phyloP scores from a whole-genome alignment of 371 early-diverging fungal genomes.

The Mortierella sp. region DNA sequence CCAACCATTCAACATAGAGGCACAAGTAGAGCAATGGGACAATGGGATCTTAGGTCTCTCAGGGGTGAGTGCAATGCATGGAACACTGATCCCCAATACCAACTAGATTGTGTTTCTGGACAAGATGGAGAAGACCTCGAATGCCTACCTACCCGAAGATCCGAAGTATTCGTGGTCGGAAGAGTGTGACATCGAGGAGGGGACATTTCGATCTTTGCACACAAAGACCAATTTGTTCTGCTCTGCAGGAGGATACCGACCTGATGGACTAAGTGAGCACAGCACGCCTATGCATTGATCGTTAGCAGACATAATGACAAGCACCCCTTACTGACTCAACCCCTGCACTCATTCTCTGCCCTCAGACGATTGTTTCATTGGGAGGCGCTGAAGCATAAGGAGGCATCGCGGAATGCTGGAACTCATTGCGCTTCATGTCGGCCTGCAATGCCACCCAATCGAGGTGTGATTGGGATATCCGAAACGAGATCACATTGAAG shows the following conservation, averaged over 20 bases:
- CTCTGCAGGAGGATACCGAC: constrained; percentile 67
- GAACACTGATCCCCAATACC: constrained; percentile 47
- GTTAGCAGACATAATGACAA: too few relatives aligned
- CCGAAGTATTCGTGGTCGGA: constrained; percentile 60
- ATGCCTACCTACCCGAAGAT: constrained; percentile 29
- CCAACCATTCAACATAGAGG: constrained; percentile 6
- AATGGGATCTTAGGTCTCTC: constrained; percentile 54
- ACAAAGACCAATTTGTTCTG: constrained; percentile 70
- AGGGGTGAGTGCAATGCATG: constrained; percentile 55
- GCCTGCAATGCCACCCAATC: constrained; percentile 58
- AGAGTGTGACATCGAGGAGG: constrained; percentile 62
- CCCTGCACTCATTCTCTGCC: too few relatives aligned
- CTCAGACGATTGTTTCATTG: constrained; percentile 47
- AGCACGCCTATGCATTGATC: constrained; percentile 11
- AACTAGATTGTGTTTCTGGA: constrained; percentile 54
- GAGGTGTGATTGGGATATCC: constrained; percentile 59
- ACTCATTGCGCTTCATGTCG: constrained; percentile 62
- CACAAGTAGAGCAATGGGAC: constrained; percentile 35
- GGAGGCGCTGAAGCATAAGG: constrained; percentile 56
- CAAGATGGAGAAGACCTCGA: constrained; percentile 34
- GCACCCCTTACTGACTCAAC: too few relatives aligned
- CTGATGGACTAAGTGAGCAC: constrained; percentile 58
- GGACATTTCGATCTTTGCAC: constrained; percentile 58
- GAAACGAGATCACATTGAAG: constrained; percentile 30
- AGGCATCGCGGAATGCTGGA: constrained; percentile 57